Base-by-base conservation (phyloP, 306 rosid species). In the Geum urbanum region DNA sequence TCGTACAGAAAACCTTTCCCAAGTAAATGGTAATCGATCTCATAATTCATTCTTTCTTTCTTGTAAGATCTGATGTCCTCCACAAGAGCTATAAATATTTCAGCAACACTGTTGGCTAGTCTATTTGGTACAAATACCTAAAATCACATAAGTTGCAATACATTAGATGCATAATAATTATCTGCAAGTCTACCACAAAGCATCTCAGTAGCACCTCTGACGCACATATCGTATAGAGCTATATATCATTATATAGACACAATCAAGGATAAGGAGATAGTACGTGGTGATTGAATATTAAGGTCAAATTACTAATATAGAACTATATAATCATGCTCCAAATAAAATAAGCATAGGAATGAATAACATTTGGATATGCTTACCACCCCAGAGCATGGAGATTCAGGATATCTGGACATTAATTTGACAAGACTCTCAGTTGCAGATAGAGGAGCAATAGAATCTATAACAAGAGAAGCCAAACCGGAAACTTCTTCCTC, bases 101-200 rank as follows among this genome's bases (percentile, higher is more conserved):
- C 70, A 48, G 82, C 84, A 66, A 82, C 92, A 74, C 49, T 64
- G 48, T 67, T 27, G 53, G 82, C 89, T 15, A 72, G 56, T 82
- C 71, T 89, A 75, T 66, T 80, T 18, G 96, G 11, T 74, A 94
- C 73, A 72, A 87, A 80, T 55, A 77, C 96, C 99, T 94, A 80
- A 78, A 68, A 70, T 55, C 83, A 54, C 48, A 77, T 63, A 24
- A 13, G 49, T 73, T 51, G 83, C 74, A 67, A 68, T 70, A 69
- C 46, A 66, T 59, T 63, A 74, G 27, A 70, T 55, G 45, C 73
- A 39, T 18, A 54, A 67, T 51, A 70, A 75, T 48, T 35, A 74
- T 63, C 39, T 22, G 9, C 6, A 14, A 72, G 48, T 47, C 41
- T 18, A 39, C 19, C 46, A 18, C 63, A 27, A 18, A 18, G 41